Conservation (phyloP, 176 grass and related monocot genomes). For the Elaeis guineensis region DNA sequence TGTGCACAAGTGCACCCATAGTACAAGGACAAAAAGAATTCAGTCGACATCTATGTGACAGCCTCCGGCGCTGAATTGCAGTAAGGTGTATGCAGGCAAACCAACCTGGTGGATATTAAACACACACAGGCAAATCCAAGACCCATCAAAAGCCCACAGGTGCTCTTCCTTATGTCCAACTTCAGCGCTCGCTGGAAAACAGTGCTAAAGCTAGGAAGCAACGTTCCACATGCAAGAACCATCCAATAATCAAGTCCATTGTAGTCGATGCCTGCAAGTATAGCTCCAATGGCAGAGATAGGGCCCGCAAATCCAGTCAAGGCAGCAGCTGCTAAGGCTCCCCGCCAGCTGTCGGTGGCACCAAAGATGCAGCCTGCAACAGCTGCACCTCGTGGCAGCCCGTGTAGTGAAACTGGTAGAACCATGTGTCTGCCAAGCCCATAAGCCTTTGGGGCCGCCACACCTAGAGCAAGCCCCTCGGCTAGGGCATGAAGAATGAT, state of each 20-base stretch:
- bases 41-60: conserved; percentile 45
- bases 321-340: conserved; percentile 68
- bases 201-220: conserved; percentile 64
- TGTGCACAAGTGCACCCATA: too few species aligned
- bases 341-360: conserved; percentile 88
- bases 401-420: conserved; percentile 86
- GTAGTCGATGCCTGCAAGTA: conserved; percentile 74
- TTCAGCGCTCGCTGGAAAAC: conserved; percentile 61
- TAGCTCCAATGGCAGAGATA: conserved; percentile 65
- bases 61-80: conserved; percentile 98
- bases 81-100: conserved; percentile 96
- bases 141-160: conserved; percentile 64
- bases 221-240: conserved; percentile 75
- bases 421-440: conserved; percentile 94
- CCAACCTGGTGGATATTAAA: conserved; percentile 86
- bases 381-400: conserved; percentile 76
- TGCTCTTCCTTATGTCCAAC: conserved; percentile 59
- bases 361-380: conserved; percentile 82
- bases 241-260: conserved; percentile 80
- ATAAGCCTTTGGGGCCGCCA: conserved; percentile 82
- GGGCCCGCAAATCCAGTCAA: conserved; percentile 78
- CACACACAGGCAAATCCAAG: conserved; percentile 68
- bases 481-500: conserved; percentile 77
- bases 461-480: conserved; percentile 84
- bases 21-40: too few species aligned